These are phyloP conservation scores for Coccomyxa sp. DNA, from an alignment of 139 green algal species.

Conservation along the genomic window DNA sequence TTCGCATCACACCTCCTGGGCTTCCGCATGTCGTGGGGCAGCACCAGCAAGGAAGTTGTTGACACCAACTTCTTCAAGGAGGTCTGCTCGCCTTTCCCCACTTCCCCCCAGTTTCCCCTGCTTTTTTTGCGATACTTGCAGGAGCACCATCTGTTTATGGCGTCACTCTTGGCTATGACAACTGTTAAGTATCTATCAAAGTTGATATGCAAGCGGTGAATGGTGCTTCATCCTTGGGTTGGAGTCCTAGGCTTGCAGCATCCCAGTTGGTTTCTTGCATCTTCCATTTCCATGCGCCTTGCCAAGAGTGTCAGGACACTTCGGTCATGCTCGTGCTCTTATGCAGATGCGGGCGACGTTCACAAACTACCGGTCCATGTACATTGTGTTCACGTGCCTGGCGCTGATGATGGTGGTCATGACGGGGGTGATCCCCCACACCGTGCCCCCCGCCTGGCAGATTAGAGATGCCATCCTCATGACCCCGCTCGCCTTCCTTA, in stretches of 20 bases:
- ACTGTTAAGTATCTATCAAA: too few species aligned
- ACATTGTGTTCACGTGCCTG: not conserved
- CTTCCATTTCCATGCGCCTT: too few species aligned
- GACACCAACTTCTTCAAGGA: slow-evolving; percentile 1
- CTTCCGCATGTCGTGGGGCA: not conserved
- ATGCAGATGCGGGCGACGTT: not conserved
- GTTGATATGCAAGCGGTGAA: too few species aligned
- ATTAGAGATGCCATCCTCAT: not conserved
- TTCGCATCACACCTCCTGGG: not conserved
- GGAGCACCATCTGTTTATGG: too few species aligned
- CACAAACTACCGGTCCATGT: not conserved
- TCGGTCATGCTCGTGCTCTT: not conserved
- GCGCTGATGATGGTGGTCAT: not conserved
- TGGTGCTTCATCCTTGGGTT: too few species aligned
- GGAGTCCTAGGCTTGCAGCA: too few species aligned
- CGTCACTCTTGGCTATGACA: too few species aligned
- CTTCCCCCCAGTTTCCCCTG: too few species aligned
- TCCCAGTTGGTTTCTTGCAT: too few species aligned
- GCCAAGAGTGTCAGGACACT: too few species aligned
- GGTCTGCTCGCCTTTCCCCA: not conserved
- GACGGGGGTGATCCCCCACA: not conserved
- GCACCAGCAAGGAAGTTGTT: not conserved
- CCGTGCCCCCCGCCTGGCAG: not conserved
- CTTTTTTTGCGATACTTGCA: too few species aligned
- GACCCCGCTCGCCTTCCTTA: not conserved